Evolutionary conservation across 129 eudicot genomes (phyloP), one percentile per base, ranked within the genome.

Genomic region (Flaveria trinervia): DNA sequence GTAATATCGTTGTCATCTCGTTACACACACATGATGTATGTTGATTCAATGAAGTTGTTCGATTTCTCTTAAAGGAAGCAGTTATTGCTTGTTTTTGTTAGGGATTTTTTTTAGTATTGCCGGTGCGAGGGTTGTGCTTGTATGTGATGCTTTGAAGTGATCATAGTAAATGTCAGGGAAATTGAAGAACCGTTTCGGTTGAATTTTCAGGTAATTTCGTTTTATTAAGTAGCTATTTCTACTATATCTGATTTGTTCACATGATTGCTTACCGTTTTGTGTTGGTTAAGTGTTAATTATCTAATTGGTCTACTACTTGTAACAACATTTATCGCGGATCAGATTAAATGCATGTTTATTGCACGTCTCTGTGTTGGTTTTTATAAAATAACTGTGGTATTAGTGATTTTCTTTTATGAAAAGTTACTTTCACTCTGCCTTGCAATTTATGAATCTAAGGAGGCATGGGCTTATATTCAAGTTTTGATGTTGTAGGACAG

Each of bases 111-210:
- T 70, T 71, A 46, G 1, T 78, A 4, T 71, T 18, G 39, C 52
- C 61, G 61, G 48, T 77, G 23, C 18, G 48, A 68, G 36, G 56
- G 57, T 26, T 68, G 49, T 78, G 41, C 41, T 36, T 36, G 41
- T 36, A 36, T 45, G 36, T 70, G 54, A 70, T 77, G 82, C 77
- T 48, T 70, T 78, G 71, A 78, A 60, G 71, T 30, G 54, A 69
- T 70, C 60, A 17, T 30, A 57, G n/a, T 68, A 49, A 59, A 79
- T 79, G 83, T 66, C 83, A 22, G 83, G 46, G 83, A 79, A 64
- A 79, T 79, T 23, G 72, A 79, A 71, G 83, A 79, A 65, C 83
- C 83, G 56, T 71, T 79, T 65, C 73, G 57, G 18, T 49, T 79
- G 49, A 79, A 62, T 79, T 71, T 79, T 71, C 83, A 71, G 83